These are phyloP conservation scores for Tubosaeta sp. DNA, from an alignment of 768 basidiomycete species.

Conservation along the genomic window DNA sequence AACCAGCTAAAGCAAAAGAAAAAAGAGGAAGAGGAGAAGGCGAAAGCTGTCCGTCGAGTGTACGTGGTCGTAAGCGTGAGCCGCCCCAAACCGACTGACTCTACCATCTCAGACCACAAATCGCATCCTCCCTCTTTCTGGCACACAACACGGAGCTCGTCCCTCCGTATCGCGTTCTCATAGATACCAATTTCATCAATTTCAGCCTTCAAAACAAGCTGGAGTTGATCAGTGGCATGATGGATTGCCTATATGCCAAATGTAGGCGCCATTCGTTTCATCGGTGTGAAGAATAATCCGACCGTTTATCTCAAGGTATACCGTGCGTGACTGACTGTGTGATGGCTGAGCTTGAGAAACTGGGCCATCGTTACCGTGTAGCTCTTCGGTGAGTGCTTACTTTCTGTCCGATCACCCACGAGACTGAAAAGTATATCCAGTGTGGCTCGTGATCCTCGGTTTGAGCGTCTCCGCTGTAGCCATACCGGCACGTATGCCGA, in stretches of 20 bases:
- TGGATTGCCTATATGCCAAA: constrained; percentile 98
- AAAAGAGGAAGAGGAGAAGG: constrained; percentile 77
- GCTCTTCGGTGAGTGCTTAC: constrained; percentile 71
- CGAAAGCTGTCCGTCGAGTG: constrained; percentile 74
- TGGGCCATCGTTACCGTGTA: constrained; percentile 92
- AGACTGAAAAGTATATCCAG: constrained; percentile 40
- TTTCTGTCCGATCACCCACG: not conserved
- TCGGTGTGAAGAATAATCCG: not conserved
- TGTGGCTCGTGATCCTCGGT: constrained; percentile 94
- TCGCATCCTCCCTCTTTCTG: constrained; percentile 90
- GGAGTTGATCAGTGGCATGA: constrained; percentile 96
- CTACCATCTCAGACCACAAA: constrained; percentile 55
- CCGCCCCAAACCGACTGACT: not conserved
- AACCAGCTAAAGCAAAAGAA: constrained; percentile 88
- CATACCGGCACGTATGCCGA: constrained; percentile 98
- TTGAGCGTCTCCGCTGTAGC: constrained; percentile 89
- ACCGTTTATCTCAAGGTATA: constrained; percentile 58
- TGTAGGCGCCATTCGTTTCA: constrained; percentile 47
- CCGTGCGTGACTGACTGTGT: constrained; percentile 99
- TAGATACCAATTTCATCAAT: constrained; percentile 99
- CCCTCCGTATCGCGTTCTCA: constrained; percentile 93
- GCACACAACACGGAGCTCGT: constrained; percentile 94
- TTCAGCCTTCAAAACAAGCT: constrained; percentile 97
- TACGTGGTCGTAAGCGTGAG: constrained; percentile 37
- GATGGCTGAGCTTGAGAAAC: constrained; percentile 96